Evolutionary conservation across 352 stramenopile genomes (phyloP), one percentile per base, ranked within the genome.

Genomic region (Globisporangium mamillatum): DNA sequence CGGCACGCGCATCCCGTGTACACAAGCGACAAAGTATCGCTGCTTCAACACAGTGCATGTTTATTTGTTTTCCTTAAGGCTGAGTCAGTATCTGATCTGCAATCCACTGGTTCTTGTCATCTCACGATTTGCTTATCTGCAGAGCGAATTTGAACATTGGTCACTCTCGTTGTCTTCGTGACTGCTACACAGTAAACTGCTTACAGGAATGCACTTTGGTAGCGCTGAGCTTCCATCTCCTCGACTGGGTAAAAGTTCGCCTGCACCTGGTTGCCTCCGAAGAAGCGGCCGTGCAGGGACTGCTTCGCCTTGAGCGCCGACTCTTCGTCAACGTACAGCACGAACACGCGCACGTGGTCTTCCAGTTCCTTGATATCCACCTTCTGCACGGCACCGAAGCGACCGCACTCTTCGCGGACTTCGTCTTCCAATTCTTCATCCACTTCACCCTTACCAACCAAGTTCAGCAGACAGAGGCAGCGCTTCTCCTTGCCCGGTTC

Each of bases 321-420:
- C 60, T 68, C 73, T 58, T 75, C 74, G 68, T 77, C 64, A n/a
- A 71, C 52, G 74, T 90, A 93, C 63, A 90, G 74, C 64, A 91
- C 86, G 77, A 93, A 93, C 24, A 93, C 77, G 59, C 86, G 86
- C 69, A 92, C 86, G 71, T 93, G 83, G 71, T 88, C 76, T 56
- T 69, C 69, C 55, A 92, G 66, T 53, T 93, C 86, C 41, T 80
- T 74, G 59, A 93, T 83, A 52, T 77, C 73, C 55, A 93, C 86
- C 6, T 68, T 76, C 44, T 78, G 75, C 60, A 93, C 77, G 29
- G 34, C 56, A 67, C 86, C 86, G 53, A 90, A 90, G 50, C 80
- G 83, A 66, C 72, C 70, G 75, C 86, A 93, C 66, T 93, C 86
- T 34, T 76, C 72, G 57, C 75, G 73, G 56, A 93, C 86, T 75